phyloP scores from a whole-genome alignment of 2,329 filamentous ascomycete species.

The Escovopsis sp. region DNA sequence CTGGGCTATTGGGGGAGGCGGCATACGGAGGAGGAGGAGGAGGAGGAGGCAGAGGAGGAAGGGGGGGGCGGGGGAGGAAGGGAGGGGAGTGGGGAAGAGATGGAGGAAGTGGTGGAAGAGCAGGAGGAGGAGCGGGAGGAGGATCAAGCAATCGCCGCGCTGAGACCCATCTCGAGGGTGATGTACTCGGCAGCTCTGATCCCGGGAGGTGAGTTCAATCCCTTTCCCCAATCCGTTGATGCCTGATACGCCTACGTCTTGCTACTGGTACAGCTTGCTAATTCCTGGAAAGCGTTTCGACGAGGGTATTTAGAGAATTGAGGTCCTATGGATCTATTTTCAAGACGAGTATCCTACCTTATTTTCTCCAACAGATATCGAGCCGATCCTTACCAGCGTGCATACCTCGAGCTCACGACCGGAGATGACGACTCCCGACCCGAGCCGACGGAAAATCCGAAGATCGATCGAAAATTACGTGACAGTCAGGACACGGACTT shows the following conservation, averaged over 20 bases:
- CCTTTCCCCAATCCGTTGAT: neutral
- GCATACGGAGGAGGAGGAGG: too few relatives aligned
- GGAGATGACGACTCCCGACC: too few relatives aligned
- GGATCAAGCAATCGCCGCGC: conserved; percentile 20
- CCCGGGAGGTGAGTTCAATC: conserved; percentile 33
- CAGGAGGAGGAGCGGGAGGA: conserved; percentile 10
- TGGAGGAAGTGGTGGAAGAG: too few relatives aligned
- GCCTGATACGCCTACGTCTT: neutral
- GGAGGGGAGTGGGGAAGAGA: too few relatives aligned
- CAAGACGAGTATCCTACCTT: too few relatives aligned
- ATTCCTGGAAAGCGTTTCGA: conserved; percentile 3
- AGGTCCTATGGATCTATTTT: neutral
- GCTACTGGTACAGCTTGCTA: neutral
- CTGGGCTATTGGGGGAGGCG: conserved; percentile 19
- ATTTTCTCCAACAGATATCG: too few relatives aligned
- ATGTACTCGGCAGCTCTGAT: conserved; percentile 43
- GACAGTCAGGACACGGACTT: too few relatives aligned
- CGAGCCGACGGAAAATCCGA: too few relatives aligned
- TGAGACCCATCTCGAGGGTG: conserved; percentile 38
- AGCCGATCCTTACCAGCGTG: too few relatives aligned
- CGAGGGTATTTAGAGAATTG: conserved; percentile 2
- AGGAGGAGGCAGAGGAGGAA: too few relatives aligned
- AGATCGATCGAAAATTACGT: too few relatives aligned
- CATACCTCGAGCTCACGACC: too few relatives aligned
- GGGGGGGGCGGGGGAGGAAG: conserved; percentile 11